A percentile compares a stretch with the other conserved stretches of the same genome.
Conservation (phyloP, 495 filamentous ascomycete genomes). For the Cudoniella acicularis region DNA sequence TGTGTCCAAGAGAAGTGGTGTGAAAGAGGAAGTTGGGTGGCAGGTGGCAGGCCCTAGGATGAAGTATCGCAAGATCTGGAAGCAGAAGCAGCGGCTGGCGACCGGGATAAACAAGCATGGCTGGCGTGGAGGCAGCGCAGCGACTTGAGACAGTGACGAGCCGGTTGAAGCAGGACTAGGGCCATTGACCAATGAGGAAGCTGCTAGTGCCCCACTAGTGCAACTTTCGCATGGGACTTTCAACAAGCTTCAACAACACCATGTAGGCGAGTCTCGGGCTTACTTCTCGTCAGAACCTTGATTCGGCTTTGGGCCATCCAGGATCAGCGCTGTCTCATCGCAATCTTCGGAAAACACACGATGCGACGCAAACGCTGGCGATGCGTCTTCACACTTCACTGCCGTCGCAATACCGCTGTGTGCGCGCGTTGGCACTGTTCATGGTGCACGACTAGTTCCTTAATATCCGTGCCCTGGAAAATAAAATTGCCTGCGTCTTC, state of each 20-base stretch:
- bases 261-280: background rate
- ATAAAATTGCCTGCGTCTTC: background rate
- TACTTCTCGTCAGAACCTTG: background rate
- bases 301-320: too few species aligned
- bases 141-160: background rate
- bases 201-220: background rate
- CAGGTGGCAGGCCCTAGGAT: background rate
- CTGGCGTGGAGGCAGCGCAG: background rate
- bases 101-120: background rate
- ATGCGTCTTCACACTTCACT: too few species aligned
- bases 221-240: background rate
- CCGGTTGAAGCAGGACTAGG: too few species aligned
- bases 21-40: background rate
- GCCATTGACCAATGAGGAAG: background rate
- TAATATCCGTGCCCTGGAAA: conserved; percentile 4
- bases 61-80: background rate
- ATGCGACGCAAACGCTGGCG: too few species aligned
- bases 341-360: background rate
- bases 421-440: background rate
- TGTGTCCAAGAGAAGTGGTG: background rate
- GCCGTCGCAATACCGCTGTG: too few species aligned
- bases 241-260: background rate
- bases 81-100: background rate
- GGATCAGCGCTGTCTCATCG: too few species aligned
- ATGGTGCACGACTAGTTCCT: background rate